Conservation (phyloP, 345 rosid genomes). For the thale cress (Arabidopsis thaliana) region TAIR10.1 NC_003074.8:3005001-3005500, state of each 20-base stretch:
- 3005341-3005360: slow-evolving; percentile 30
- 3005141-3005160: slow-evolving; percentile 16
- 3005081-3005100: slow-evolving; percentile 39
- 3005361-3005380: slow-evolving; percentile 7
- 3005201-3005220: not conserved
- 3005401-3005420: not conserved
- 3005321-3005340: slow-evolving; percentile 23
- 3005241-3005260: not conserved
- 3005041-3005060: slow-evolving; percentile 27
- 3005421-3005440: slow-evolving; percentile 2
- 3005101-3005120: slow-evolving; percentile 28
- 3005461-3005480: slow-evolving; percentile 12
- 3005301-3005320: not conserved
- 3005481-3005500: not conserved
- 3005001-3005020: not conserved
- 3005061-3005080: not conserved
- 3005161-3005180: not conserved
- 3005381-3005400: slow-evolving; percentile 21
- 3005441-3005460: slow-evolving; percentile 7
- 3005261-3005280: not conserved
- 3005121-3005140: slow-evolving; percentile 28
- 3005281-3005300: slow-evolving; percentile 13
- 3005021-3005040: not conserved
- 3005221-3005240: not conserved
- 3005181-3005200: not conserved